phyloP scores from a whole-genome alignment of 768 basidiomycete genomes.

The Psilocybe azurescens region DNA sequence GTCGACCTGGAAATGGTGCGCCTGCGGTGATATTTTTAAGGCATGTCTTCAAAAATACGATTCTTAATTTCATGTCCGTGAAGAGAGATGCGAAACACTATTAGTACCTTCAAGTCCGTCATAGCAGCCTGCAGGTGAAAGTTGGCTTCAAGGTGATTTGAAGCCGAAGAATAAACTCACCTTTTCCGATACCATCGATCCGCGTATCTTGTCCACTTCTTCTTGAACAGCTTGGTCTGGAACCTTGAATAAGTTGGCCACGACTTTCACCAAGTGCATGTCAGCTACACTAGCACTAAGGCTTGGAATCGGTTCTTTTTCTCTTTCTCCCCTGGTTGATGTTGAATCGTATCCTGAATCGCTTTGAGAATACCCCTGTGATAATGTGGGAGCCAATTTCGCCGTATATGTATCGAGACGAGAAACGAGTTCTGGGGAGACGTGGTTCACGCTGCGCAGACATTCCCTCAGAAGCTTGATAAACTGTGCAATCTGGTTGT shows the following conservation, averaged over 20 bases:
- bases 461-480: constrained; percentile 86
- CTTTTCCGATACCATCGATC: constrained; percentile 76
- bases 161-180: constrained; percentile 35
- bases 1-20: constrained; percentile 79
- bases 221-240: constrained; percentile 68
- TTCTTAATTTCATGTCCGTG: constrained; percentile 5
- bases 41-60: constrained; percentile 61
- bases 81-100: constrained; percentile 1
- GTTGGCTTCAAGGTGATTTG: constrained; percentile 5
- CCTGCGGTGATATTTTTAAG: constrained; percentile 91
- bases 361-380: constrained; percentile 39
- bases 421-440: constrained; percentile 80
- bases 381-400: constrained; percentile 72
- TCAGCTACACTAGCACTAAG: constrained; percentile 61
- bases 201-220: constrained; percentile 74
- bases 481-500: constrained; percentile 90
- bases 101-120: constrained; percentile 79
- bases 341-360: constrained; percentile 74
- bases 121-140: constrained; percentile 68
- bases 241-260: constrained; percentile 77
- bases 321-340: constrained; percentile 59
- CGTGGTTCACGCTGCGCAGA: constrained; percentile 72
- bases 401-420: constrained; percentile 85
- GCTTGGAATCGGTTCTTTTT: constrained; percentile 41
- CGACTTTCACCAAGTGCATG: constrained; percentile 77